Evolutionary conservation across 176 grass and related monocot species (phyloP), one percentile per base, ranked within the genome.

Genomic region (Ananas comosus): DNA sequence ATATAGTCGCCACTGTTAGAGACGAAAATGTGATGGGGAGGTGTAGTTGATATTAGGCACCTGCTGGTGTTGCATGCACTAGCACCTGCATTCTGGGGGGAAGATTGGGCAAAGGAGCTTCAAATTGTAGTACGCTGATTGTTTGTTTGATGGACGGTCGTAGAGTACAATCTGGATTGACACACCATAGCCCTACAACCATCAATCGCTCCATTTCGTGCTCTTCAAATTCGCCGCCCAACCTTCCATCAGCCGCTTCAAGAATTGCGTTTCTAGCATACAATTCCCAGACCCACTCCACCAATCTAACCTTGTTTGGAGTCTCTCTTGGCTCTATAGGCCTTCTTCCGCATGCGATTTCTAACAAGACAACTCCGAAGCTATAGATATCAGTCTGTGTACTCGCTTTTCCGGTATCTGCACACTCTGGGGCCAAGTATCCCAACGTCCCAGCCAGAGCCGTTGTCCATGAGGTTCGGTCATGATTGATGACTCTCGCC

Each of bases 121-220:
- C 85, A 3, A 80, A 73, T 33, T 88, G 81, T 21, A 92, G 80
- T 12, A 80, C 82, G 51, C 82, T 79, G 59, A 92, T 51, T 12
- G 85, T 77, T 75, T 85, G 85, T 53, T 79, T 92, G 65, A 91
- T 85, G 11, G 70, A 87, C 51, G 88, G 88, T 13, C 85, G 80
- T n/a, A 79, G 65, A 3, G 75, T 78, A 74, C 83, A 85, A 70
- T 91, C 85, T 14, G 91, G 87, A 51, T 96, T 87, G 18, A 84
- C 87, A 52, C 91, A 96, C 87, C 91, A 91, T 16, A 96, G 68
- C 24, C 91, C 91, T 1, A 96, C 82, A 61, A 88, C 24, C 82
- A 96, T 83, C 49, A 96, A 76, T 10, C 74, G 67, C 70, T 88
- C 84, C 84, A 96, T 96, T 78, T 91, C 81, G 64, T 51, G 48